Evolutionary conservation across 176 grass and related monocot genomes (phyloP), one percentile per base, ranked within the genome.

Genomic region (Triticum turgidum): DNA sequence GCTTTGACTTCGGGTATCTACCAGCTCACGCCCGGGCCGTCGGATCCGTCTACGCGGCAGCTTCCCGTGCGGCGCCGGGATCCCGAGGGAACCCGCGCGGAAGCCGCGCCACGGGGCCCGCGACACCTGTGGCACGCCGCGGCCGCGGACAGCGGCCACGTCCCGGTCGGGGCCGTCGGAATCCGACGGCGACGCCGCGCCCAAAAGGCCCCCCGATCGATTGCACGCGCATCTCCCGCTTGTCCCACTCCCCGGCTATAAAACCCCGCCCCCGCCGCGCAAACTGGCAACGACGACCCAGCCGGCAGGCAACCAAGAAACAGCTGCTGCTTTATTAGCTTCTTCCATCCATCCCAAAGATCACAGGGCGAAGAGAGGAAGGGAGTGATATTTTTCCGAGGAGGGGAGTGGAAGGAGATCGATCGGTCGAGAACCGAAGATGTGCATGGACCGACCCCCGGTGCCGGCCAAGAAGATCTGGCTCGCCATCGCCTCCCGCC

Each of bases 401-500:
- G 21, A 27, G 27, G 27, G 27, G 64, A 74, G 42, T n/a, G n/a
- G 22, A 21, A 34, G 9, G 10, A 17, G 52, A 49, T 18, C 51
- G 51, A 49, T 69, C 51, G 39, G 30, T 54, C 45, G 18, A 20
- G 0, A 0, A 68, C 0, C 37, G 35, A 89, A 87, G 78, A 90
- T 89, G 84, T 89, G 89, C 68, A 82, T 86, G 86, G 85, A 86
- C 52, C 18, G 83, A 85, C 82, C 89, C 8, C 84, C 84, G 25
- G 86, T 91, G 77, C 82, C 84, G 77, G 83, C 83, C 73, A 96
- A 86, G 78, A 82, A 89, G 89, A 83, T 93, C 20, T 93, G 89
- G 89, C 82, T 91, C 83, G 87, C 81, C 69, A 45, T 96, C 42
- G 87, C 84, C 21, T 25, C 89, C 4, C 84, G 84, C 51, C 72